phyloP scores from a whole-genome alignment of 257 asterid species.

The Ballota nigra region DNA sequence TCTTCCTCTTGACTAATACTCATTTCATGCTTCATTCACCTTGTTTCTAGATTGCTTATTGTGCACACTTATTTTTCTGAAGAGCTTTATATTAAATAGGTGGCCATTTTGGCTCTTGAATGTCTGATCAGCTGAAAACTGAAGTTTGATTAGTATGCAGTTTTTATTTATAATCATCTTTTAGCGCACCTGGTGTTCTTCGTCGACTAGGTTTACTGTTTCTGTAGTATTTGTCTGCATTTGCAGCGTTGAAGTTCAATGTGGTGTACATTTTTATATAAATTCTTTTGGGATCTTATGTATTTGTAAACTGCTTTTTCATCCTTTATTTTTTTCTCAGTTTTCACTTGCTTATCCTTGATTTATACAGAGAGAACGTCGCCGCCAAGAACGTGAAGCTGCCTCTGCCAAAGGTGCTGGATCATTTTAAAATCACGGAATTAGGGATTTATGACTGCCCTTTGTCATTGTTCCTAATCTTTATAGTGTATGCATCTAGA shows the following conservation, averaged over 20 bases:
- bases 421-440: conserved; percentile 28
- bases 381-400: conserved; percentile 62
- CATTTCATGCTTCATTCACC: not conserved
- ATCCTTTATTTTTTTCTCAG: not conserved
- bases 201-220: not conserved
- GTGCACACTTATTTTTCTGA: not conserved
- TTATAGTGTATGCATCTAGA: not conserved
- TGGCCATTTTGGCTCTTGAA: not conserved
- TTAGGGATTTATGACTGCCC: not conserved
- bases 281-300: not conserved
- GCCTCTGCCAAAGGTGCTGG: conserved; percentile 35
- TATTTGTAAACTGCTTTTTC: not conserved
- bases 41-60: not conserved
- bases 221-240: not conserved
- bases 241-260: conserved; percentile 14
- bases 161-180: not conserved
- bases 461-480: conserved; percentile 10
- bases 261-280: not conserved
- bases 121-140: conserved; percentile 6
- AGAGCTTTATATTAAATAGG: not conserved
- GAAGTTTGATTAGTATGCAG: conserved; percentile 4
- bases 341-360: conserved; percentile 23
- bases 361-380: conserved; percentile 59
- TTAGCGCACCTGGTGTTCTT: not conserved
- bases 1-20: not conserved